Conservation (phyloP, 352 stramenopile species). For the Phytophthora brassicae region DNA sequence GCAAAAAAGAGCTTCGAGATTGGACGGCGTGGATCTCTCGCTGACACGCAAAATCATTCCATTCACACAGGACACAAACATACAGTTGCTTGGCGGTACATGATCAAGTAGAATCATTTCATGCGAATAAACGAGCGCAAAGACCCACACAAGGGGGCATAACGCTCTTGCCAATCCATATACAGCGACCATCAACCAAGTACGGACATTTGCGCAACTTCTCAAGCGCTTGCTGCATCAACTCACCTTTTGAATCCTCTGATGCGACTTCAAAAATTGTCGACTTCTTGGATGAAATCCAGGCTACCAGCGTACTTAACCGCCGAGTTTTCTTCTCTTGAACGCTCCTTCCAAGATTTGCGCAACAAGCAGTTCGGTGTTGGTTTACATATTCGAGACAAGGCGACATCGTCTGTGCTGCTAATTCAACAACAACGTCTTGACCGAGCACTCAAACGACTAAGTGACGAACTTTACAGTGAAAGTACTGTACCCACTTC, state of each 20-base stretch:
- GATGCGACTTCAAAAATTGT: slow-evolving; percentile 4
- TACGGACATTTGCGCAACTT: slow-evolving; percentile 57
- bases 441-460: slow-evolving; percentile 79
- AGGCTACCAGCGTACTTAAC: slow-evolving; percentile 47
- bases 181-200: slow-evolving; percentile 57
- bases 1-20: slow-evolving; percentile 40
- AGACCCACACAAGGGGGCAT: slow-evolving; percentile 58
- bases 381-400: slow-evolving; percentile 62
- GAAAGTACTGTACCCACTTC: slow-evolving; percentile 89
- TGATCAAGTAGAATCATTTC: slow-evolving; percentile 84
- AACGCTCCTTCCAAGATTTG: slow-evolving; percentile 32
- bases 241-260: slow-evolving; percentile 48
- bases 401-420: slow-evolving; percentile 56
- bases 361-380: slow-evolving; percentile 81
- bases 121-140: slow-evolving; percentile 75
- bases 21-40: slow-evolving; percentile 53
- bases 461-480: slow-evolving; percentile 87
- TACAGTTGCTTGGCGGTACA: slow-evolving; percentile 46
- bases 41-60: slow-evolving; percentile 60
- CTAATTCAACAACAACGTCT: slow-evolving; percentile 80
- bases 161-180: slow-evolving; percentile 60
- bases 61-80: slow-evolving; percentile 72
- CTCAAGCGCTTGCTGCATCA: slow-evolving; percentile 39
- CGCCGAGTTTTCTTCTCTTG: slow-evolving; percentile 17
- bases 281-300: slow-evolving; percentile 17